Evolutionary conservation across 2,329 filamentous ascomycete genomes (phyloP), one percentile per base, ranked within the genome.

Genomic region (Phaeomoniella chlamydospora): DNA sequence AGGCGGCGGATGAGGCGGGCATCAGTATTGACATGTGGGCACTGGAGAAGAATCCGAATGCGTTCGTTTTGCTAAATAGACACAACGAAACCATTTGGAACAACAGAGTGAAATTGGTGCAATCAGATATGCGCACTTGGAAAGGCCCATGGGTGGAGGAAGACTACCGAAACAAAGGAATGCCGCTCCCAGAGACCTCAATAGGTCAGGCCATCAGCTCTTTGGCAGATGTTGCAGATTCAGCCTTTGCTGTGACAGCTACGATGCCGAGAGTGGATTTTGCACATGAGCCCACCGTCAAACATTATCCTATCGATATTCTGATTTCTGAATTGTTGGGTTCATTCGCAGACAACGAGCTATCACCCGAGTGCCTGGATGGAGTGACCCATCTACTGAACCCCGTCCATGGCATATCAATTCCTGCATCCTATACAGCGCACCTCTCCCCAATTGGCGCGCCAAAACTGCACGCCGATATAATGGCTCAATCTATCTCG

Each of bases 121-220:
- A 94, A 61, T 93, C 86, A 1, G 90, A 98, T 55, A 98, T 98
- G 90, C 78, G 90, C 34, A 80, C 80, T 40, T 98, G 92, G 92
- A 81, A 82, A 49, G 92, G 92, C 0, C 88, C 88, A 2, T 22
- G 41, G 16, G 46, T 45, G 14, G 18, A 43, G 15, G 29, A 18
- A 9, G 40, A 33, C 15, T n/a, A 6, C 22, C 6, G 22, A n/a
- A 26, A n/a, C 22, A 26, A 26, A 9, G 22, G 22, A 3, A n/a
- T 16, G n/a, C 33, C 14, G n/a, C 18, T 16, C 17, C 26, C 18
- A 33, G 11, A 13, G n/a, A 29, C n/a, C 22, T 32, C 26, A 11
- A 35, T 15, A 9, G 34, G 18, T 11, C 26, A 29, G 33, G 19
- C 19, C n/a, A n/a, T 13, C n/a, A 34, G 14, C 35, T 29, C 17